Conservation (phyloP, 768 basidiomycete species). For the Ephemerocybe angulata region DNA sequence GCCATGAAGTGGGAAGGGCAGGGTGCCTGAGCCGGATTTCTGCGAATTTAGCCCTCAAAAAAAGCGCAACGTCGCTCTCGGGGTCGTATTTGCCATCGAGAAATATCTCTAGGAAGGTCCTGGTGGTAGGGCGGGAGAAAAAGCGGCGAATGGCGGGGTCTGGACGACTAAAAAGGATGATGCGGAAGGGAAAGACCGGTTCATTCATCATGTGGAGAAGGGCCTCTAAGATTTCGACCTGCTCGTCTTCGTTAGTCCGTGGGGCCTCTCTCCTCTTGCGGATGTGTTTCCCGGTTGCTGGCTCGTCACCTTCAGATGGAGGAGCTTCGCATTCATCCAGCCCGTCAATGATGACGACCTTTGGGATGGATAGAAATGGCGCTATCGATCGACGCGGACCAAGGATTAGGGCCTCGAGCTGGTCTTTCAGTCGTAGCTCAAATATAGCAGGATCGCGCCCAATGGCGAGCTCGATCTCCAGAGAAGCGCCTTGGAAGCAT, state of each 20-base stretch:
- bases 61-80: background rate
- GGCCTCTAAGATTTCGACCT: slow-evolving; percentile 3
- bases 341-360: slow-evolving; percentile 11
- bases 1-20: slow-evolving; percentile 7
- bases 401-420: background rate
- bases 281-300: too few species aligned
- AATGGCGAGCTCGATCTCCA: background rate
- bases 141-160: background rate
- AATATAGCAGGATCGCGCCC: background rate
- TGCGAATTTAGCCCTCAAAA: background rate
- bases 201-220: background rate
- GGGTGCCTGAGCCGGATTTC: background rate
- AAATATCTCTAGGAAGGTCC: background rate
- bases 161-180: slow-evolving; percentile 8
- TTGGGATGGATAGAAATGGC: slow-evolving; percentile 1
- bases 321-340: slow-evolving; percentile 8
- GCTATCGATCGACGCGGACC: background rate
- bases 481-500: background rate
- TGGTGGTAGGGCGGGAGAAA: background rate
- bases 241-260: too few species aligned
- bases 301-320: too few species aligned
- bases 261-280: too few species aligned
- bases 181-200: background rate
- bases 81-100: background rate
- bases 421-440: background rate